Evolutionary conservation across 75 land plant species (phyloP).

Genomic region (Pinus taeda): DNA sequence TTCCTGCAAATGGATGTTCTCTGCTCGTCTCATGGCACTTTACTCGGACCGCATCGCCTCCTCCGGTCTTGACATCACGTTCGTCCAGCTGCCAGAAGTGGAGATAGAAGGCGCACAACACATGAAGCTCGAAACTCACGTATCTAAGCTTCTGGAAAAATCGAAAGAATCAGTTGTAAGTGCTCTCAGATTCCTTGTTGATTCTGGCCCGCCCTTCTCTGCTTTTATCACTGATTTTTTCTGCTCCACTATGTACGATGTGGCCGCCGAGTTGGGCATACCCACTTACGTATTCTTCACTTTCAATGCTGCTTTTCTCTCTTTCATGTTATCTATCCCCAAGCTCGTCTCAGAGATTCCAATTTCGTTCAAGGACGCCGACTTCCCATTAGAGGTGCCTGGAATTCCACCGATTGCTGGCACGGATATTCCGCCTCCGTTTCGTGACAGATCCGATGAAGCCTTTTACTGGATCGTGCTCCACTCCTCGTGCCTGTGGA

Average conservation of each 20-base stretch:
- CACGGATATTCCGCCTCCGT: conserved; percentile 17
- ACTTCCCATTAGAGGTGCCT: conserved; percentile 17
- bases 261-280: neutral
- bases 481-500: neutral
- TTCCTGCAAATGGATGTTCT: neutral
- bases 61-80: conserved; percentile 4
- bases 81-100: conserved; percentile 15
- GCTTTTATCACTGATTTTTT: neutral
- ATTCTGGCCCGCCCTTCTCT: conserved; percentile 7
- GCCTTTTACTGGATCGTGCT: conserved; percentile 12
- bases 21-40: no score
- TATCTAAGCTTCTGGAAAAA: conserved; percentile 16
- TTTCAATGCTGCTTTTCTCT: neutral
- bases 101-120: conserved; percentile 17
- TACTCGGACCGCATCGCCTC: neutral
- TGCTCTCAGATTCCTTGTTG: neutral
- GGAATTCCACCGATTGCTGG: conserved; percentile 35
- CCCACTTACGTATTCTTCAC: neutral
- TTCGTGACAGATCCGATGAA: conserved; percentile 16
- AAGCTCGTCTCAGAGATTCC: neutral
- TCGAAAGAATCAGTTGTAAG: conserved; percentile 17
- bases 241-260: neutral
- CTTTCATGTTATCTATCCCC: neutral
- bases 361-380: neutral
- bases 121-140: conserved; percentile 20